phyloP scores from a whole-genome alignment of 1,284 basidiomycete genomes.

The Sporisorium graminicola region DNA sequence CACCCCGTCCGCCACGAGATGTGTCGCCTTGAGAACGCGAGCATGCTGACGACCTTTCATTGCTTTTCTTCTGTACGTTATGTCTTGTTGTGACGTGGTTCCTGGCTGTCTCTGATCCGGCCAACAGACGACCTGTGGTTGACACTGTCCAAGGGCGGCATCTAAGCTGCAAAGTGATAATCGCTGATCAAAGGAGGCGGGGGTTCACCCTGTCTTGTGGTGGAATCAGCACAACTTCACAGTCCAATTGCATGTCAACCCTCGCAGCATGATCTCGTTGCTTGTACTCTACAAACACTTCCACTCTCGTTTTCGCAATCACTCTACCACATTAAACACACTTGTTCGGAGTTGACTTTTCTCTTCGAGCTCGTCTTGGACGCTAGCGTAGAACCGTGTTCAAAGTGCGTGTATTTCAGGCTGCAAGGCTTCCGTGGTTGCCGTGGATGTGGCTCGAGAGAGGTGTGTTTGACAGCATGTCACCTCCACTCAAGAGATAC shows the following conservation, averaged over 20 bases:
- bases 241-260: not conserved
- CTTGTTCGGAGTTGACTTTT: not conserved
- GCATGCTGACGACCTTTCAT: not conserved
- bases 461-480: not conserved
- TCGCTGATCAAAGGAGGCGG: not conserved
- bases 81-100: constrained; percentile 1
- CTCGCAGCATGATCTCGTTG: not conserved
- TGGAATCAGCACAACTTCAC: not conserved
- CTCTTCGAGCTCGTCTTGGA: not conserved
- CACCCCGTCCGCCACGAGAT: no score
- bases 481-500: not conserved
- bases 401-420: no score
- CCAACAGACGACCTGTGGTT: constrained; percentile 59
- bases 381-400: not conserved
- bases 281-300: constrained; percentile 1
- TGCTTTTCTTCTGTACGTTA: not conserved
- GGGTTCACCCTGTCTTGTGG: not conserved
- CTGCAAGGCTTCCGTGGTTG: not conserved
- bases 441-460: not conserved
- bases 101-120: not conserved
- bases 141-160: constrained; percentile 51
- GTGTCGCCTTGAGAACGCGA: not conserved
- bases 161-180: constrained; percentile 10
- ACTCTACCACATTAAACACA: not conserved
- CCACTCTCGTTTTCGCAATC: not conserved